A percentile compares a stretch with the other conserved stretches of the same genome.
These are phyloP conservation scores for Colletotrichum shisoi DNA, from an alignment of 2,329 filamentous ascomycete genomes.

Conservation along the genomic window DNA sequence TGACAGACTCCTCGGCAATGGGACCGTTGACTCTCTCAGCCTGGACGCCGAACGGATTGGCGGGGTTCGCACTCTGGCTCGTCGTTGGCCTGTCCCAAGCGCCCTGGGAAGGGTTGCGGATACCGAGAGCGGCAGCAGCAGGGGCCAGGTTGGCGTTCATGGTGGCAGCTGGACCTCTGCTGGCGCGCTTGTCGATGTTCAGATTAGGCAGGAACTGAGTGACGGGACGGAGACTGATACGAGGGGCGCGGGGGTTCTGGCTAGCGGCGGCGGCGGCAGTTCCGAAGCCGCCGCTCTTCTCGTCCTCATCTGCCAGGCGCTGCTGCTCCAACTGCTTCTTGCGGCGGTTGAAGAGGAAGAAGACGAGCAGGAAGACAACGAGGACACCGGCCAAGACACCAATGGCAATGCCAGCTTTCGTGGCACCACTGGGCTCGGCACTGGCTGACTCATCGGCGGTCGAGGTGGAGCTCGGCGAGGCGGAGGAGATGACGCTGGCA, in stretches of 20 bases:
- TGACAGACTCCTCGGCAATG: conserved; percentile 50
- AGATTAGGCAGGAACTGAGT: conserved; percentile 82
- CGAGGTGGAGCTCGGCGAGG: conserved; percentile 40
- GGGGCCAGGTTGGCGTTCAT: conserved; percentile 50
- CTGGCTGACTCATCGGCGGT: conserved; percentile 38
- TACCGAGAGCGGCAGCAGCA: conserved; percentile 45
- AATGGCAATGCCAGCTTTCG: conserved; percentile 84
- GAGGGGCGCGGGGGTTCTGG: conserved; percentile 70
- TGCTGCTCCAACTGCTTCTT: conserved; percentile 70
- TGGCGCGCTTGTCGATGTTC: conserved; percentile 58
- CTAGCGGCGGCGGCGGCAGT: conserved; percentile 44
- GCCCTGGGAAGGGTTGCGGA: conserved; percentile 46
- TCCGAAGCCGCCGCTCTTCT: conserved; percentile 64
- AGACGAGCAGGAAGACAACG: conserved; percentile 70
- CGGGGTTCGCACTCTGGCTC: conserved; percentile 58
- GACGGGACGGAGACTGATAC: conserved; percentile 82
- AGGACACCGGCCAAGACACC: conserved; percentile 77
- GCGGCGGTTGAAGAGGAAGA: conserved; percentile 74
- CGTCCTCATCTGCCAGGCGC: conserved; percentile 62
- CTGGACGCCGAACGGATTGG: conserved; percentile 76
- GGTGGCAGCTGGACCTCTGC: conserved; percentile 54
- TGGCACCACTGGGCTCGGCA: conserved; percentile 41
- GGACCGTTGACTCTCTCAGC: conserved; percentile 60
- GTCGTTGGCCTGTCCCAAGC: conserved; percentile 60
- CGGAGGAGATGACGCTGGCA: conserved; percentile 40